Conservation (phyloP, 2,329 filamentous ascomycete genomes). For the Corniculantispora saksenae region DNA sequence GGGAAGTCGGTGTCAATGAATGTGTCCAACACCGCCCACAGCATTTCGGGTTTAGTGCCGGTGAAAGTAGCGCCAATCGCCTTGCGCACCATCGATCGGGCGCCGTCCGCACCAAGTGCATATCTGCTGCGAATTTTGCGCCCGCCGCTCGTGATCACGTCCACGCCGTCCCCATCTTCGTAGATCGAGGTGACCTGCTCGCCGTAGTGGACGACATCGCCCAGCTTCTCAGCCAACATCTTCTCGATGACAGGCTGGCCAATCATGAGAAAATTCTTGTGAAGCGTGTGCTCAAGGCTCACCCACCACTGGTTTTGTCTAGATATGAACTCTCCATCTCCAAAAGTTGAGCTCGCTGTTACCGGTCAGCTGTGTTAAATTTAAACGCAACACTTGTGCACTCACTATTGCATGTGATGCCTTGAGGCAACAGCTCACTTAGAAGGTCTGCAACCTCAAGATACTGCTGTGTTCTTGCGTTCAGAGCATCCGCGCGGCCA, state of each 20-base stretch:
- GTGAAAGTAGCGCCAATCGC: conserved; percentile 42
- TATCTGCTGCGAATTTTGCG: conserved; percentile 40
- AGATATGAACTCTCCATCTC: conserved; percentile 47
- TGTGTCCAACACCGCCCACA: conserved; percentile 50
- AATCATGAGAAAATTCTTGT: conserved; percentile 53
- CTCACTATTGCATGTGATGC: conserved; percentile 53
- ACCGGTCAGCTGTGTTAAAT: not conserved
- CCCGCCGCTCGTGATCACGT: conserved; percentile 36
- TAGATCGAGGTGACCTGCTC: conserved; percentile 48
- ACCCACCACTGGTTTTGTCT: conserved; percentile 51
- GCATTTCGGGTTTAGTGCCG: conserved; percentile 51
- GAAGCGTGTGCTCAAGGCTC: conserved; percentile 43
- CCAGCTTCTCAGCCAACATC: conserved; percentile 37
- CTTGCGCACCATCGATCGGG: conserved; percentile 48
- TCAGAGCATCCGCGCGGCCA: conserved; percentile 50
- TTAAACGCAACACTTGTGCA: not conserved
- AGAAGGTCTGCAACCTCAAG: conserved; percentile 46
- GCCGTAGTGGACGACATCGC: conserved; percentile 36
- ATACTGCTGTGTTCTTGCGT: conserved; percentile 50
- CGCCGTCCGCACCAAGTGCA: conserved; percentile 54
- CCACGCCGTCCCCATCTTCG: conserved; percentile 55
- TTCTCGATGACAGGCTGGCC: conserved; percentile 48
- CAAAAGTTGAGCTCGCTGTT: conserved; percentile 49
- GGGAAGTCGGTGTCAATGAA: conserved; percentile 53
- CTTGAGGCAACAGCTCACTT: conserved; percentile 41